Base-by-base conservation (phyloP, 1,284 basidiomycete genomes). In the Pseudozyma tsukubaensis region DNA sequence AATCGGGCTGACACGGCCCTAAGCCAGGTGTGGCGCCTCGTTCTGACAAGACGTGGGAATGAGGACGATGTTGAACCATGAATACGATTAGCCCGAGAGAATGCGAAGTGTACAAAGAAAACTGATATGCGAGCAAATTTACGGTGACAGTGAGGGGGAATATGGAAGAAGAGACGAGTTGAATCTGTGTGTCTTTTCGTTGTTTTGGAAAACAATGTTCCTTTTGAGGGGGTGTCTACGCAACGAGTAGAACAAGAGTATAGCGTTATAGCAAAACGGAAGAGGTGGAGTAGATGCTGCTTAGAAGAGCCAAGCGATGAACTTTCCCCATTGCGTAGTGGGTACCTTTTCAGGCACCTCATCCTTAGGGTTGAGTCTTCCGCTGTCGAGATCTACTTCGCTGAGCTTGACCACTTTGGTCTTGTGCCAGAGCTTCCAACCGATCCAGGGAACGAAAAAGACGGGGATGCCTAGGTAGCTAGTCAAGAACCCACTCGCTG, bases 381-480 rank as follows among this genome's bases (percentile, higher is more conserved):
- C 89, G 3, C 87, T 86, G 53, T 90, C 85, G 78, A 96, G 92
- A 85, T 82, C 80, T 18, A 82, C 64, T 29, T 82, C 77, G 10
- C 58, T 50, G 12, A 77, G 29, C 34, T 65, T 66, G 49, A 75
- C 67, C 32, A 80, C 82, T 12, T 88, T 86, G 16, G 86, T 84
- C 76, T 86, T 87, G 80, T 88, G 88, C 79, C 82, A 76, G 55
- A 88, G 73, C 75, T 88, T 89, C 58, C 89, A 88, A 3, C 86
- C 88, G 48, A 89, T n/a, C 85, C 92, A 95, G 47, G 94, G 84
- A 53, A 94, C 69, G 16, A 92, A 91, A 89, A 93, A 94, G 49
- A 91, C 73, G 16, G 85, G 85, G 43, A 94, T 85, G 34, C 93
- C 91, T 32, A 94, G 80, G 84, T 94, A 94, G 80, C 89, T 91